Conservation (phyloP, 306 rosid genomes). For the Begonia masoniana region DNA sequence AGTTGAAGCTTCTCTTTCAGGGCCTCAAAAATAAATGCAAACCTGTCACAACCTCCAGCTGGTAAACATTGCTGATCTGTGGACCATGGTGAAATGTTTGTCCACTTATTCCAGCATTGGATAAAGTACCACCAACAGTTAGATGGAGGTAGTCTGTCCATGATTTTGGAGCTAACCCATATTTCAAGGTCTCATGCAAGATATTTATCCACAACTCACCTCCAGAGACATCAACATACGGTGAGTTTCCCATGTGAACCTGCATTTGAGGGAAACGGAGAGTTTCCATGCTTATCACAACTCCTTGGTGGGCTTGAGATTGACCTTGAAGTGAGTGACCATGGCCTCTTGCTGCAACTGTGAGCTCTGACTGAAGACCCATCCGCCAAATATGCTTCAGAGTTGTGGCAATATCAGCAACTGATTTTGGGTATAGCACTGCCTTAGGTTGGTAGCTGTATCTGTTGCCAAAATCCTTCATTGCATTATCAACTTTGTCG, state of each 20-base stretch:
- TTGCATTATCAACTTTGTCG: slow-evolving; percentile 46
- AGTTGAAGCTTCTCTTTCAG: background rate
- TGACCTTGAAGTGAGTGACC: slow-evolving; percentile 98
- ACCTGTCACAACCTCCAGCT: slow-evolving; percentile 96
- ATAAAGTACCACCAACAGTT: slow-evolving; percentile 91
- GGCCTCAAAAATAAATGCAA: slow-evolving; percentile 3
- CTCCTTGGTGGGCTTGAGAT: slow-evolving; percentile 66
- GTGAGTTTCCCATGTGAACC: slow-evolving; percentile 28
- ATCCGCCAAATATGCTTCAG: slow-evolving; percentile 59
- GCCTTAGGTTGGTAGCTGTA: slow-evolving; percentile 55
- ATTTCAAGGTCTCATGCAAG: slow-evolving; percentile 69
- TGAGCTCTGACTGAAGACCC: slow-evolving; percentile 69
- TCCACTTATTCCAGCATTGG: slow-evolving; percentile 94
- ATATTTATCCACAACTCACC: slow-evolving; percentile 90
- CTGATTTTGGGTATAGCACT: slow-evolving; percentile 62
- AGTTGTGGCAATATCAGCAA: slow-evolving; percentile 56
- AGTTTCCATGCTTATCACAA: slow-evolving; percentile 82
- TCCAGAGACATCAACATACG: slow-evolving; percentile 70
- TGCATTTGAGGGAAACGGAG: slow-evolving; percentile 43
- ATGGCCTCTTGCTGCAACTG: slow-evolving; percentile 89
- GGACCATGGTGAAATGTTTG: slow-evolving; percentile 95
- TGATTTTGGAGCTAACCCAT: slow-evolving; percentile 82
- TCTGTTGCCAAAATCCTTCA: slow-evolving; percentile 79
- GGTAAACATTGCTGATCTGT: slow-evolving; percentile 87
- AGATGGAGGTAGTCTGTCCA: slow-evolving; percentile 95